A percentile compares a stretch with the other conserved stretches of the same genome.
Evolutionary conservation across 2,329 filamentous ascomycete genomes (phyloP).

Genomic region (Penicillium paneum): DNA sequence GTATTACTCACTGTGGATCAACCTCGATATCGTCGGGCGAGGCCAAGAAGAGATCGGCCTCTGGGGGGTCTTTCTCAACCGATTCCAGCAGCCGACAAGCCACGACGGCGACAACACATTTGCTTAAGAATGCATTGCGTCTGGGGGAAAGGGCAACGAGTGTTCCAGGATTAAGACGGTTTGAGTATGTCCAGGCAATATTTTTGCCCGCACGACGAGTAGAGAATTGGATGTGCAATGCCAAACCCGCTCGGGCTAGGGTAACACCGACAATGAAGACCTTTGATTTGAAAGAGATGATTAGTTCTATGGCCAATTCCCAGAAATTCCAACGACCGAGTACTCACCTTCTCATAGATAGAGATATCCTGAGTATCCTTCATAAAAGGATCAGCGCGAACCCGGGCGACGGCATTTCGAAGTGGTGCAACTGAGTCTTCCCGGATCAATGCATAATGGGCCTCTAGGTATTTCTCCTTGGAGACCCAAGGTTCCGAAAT

Average conservation of each 20-base stretch:
- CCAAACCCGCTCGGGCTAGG: neutral
- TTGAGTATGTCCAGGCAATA: conserved; percentile 66
- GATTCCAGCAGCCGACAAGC: conserved; percentile 65
- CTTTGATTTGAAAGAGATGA: neutral
- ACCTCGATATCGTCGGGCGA: conserved; percentile 59
- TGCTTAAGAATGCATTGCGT: conserved; percentile 58
- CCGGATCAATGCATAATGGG: conserved; percentile 71
- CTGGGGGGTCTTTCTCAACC: conserved; percentile 63
- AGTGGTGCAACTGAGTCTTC: conserved; percentile 71
- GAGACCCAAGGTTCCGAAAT: conserved; percentile 57
- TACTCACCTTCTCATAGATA: conserved; percentile 66
- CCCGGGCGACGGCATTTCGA: conserved; percentile 60
- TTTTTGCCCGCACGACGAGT: conserved; percentile 57
- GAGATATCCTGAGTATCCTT: conserved; percentile 57
- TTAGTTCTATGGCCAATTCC: neutral
- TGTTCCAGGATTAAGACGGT: conserved; percentile 54
- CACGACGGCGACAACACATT: conserved; percentile 69
- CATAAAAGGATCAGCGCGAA: conserved; percentile 53
- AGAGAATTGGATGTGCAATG: neutral
- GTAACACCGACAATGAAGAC: neutral
- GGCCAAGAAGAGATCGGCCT: conserved; percentile 73
- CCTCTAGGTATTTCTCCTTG: conserved; percentile 64
- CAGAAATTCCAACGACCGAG: too few species aligned
- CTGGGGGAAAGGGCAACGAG: conserved; percentile 55
- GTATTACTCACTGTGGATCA: conserved; percentile 55